Conservation (phyloP, 495 filamentous ascomycete genomes). For the Penicillium samsonianum region DNA sequence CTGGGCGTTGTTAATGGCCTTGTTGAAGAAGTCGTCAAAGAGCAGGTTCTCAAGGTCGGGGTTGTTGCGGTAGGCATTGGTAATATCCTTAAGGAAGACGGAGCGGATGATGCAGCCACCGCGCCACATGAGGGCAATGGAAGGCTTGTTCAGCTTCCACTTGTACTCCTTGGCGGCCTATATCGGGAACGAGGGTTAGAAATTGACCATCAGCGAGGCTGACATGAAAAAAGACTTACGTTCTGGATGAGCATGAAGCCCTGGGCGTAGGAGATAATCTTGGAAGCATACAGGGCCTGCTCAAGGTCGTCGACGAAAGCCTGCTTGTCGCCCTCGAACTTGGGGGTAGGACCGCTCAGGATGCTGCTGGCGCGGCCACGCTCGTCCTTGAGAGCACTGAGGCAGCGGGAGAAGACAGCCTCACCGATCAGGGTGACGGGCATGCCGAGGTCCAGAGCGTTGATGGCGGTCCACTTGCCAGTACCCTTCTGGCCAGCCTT, state of each 20-base stretch:
- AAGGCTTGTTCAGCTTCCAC: slow-evolving; percentile 99
- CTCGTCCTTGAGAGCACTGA: slow-evolving; percentile 93
- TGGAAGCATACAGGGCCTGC: slow-evolving; percentile 97
- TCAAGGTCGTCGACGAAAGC: slow-evolving; percentile 94
- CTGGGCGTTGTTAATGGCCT: slow-evolving; percentile 96
- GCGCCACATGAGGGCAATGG: slow-evolving; percentile 99
- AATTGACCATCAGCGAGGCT: not conserved
- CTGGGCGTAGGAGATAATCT: slow-evolving; percentile 99
- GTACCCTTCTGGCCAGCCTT: slow-evolving; percentile 99
- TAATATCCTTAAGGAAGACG: slow-evolving; percentile 99
- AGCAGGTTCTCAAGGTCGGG: slow-evolving; percentile 96
- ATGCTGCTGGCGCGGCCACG: slow-evolving; percentile 78
- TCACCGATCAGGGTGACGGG: slow-evolving; percentile 97
- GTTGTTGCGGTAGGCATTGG: slow-evolving; percentile 89
- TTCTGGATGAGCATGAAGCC: slow-evolving; percentile 99
- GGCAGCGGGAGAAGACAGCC: slow-evolving; percentile 91
- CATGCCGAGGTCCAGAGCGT: slow-evolving; percentile 97
- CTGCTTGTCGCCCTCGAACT: slow-evolving; percentile 87
- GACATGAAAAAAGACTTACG: slow-evolving; percentile 55
- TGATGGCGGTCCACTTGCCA: slow-evolving; percentile 99
- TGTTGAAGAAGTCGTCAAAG: slow-evolving; percentile 99
- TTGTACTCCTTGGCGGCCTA: slow-evolving; percentile 90
- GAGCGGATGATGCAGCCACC: slow-evolving; percentile 99
- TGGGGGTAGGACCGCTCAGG: slow-evolving; percentile 72
- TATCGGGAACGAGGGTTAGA: slow-evolving; percentile 5